Base-by-base conservation (phyloP, 345 rosid species). In the Cardamine resedifolia region DNA sequence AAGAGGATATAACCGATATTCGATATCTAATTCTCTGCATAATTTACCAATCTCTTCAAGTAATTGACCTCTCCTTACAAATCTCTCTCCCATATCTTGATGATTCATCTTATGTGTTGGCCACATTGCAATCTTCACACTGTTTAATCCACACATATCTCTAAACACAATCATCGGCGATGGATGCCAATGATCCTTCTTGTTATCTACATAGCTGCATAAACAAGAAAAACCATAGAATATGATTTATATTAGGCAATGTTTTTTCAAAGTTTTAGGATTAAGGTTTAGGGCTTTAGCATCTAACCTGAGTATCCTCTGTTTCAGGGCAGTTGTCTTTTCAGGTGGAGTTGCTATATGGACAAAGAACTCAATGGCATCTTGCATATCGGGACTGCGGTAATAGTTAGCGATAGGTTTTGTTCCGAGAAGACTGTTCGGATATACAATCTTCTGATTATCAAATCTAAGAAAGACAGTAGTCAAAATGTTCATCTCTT, bases 351-450 rank as follows among this genome's bases (percentile, higher is more conserved):
- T 89, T 45, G 86, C 68, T 26, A 94, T 58, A 52, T 94, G 98
- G 73, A 91, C 58, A 71, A 77, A 85, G 87, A 94, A 89, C 78
- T 94, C 97, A 8, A 94, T 73, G 0, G 76, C 64, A 15, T 94
- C 98, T 16, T 89, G 95, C 97, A 94, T 94, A 56, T 91, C 97
- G 1, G 98, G 97, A 71, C 97, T 94, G 1, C 96, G 96, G 69
- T 94, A 83, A 75, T 74, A 94, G 77, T 94, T 94, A 9, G 85
- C 81, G 0, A 94, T 89, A 14, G 90, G 68, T 82, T 88, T 94
- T 0, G 78, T 85, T 0, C 95, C 86, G 4, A 94, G 92, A 61
- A 85, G 77, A 59, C 86, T 89, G 52, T 94, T 94, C 0, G 90
- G 96, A 61, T 71, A 83, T 20, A 81, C 75, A 28, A 94, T 77